phyloP scores from a whole-genome alignment of 768 basidiomycete species.

The Termitomyces sp. region DNA sequence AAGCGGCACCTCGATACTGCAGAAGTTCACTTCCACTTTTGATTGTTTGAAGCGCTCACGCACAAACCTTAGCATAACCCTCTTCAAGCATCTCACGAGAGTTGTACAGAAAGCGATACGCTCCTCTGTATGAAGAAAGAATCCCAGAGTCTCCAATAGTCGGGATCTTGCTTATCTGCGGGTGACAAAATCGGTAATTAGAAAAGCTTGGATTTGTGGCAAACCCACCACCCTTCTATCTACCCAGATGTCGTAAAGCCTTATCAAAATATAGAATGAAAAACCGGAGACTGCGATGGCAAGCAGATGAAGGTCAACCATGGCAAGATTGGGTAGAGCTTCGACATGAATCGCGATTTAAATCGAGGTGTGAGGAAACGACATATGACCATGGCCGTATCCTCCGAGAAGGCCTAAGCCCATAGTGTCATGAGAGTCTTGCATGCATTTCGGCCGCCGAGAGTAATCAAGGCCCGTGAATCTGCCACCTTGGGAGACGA shows the following conservation, averaged over 20 bases:
- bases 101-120: conserved; percentile 7
- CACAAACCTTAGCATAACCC: conserved; percentile 11
- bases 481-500: not conserved
- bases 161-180: conserved; percentile 10
- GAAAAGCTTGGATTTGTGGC: not conserved
- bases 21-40: not conserved
- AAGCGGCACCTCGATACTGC: conserved; percentile 14
- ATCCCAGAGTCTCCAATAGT: conserved; percentile 13
- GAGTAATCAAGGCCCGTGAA: not conserved
- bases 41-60: not conserved
- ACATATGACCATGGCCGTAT: too few species aligned
- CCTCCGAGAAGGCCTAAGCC: not conserved
- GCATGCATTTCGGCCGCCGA: not conserved
- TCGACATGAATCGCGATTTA: not conserved
- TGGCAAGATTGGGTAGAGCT: not conserved
- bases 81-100: conserved; percentile 12
- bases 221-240: not conserved
- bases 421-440: not conserved
- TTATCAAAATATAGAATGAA: not conserved
- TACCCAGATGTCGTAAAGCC: not conserved
- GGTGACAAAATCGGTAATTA: not conserved
- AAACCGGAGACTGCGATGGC: not conserved
- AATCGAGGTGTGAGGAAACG: not conserved
- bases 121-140: conserved; percentile 14
- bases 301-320: not conserved